Evolutionary conservation across 495 filamentous ascomycete species (phyloP).

Genomic region (Cladorrhinum samala): DNA sequence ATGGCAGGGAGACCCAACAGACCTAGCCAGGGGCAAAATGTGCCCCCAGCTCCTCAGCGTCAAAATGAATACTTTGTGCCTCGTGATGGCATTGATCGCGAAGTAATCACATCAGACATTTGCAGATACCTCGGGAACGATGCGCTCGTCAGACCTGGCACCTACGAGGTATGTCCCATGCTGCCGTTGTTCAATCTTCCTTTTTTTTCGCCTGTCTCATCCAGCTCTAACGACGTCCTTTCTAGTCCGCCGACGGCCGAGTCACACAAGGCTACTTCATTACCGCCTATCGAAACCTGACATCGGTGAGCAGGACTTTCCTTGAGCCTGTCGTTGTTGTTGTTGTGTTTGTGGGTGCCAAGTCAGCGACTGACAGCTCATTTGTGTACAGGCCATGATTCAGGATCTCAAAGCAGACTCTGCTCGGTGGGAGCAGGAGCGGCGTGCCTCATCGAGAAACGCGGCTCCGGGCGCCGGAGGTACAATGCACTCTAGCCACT

Average conservation of each 20-base stretch:
- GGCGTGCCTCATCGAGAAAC: conserved; percentile 38
- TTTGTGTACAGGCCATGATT: conserved; percentile 91
- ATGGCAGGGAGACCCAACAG: conserved; percentile 35
- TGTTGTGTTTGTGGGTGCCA: too few species aligned
- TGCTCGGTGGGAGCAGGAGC: conserved; percentile 71
- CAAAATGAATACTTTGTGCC: conserved; percentile 84
- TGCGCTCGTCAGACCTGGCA: conserved; percentile 80
- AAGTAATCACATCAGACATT: conserved; percentile 92
- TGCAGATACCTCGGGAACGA: conserved; percentile 91
- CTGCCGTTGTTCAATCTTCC: conserved; percentile 7
- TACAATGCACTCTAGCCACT: conserved; percentile 50
- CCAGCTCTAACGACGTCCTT: conserved; percentile 1
- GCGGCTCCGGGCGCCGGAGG: conserved; percentile 48
- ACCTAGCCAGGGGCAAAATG: conserved; percentile 34
- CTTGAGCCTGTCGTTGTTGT: too few species aligned
- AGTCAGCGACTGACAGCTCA: too few species aligned
- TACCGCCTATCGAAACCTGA: conserved; percentile 80
- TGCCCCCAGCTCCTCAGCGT: conserved; percentile 37
- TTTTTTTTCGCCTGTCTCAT: conserved; percentile 10
- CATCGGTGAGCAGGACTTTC: conserved; percentile 63
- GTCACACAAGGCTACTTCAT: conserved; percentile 70
- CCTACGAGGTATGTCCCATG: conserved; percentile 60
- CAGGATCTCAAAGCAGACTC: conserved; percentile 80
- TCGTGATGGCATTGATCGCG: conserved; percentile 82
- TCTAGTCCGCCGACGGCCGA: conserved; percentile 48